Percentiles rank a stretch among this genome's conserved stretches.
Conservation (phyloP, 805 yeast species). For the Ogataea dorogensis region DNA sequence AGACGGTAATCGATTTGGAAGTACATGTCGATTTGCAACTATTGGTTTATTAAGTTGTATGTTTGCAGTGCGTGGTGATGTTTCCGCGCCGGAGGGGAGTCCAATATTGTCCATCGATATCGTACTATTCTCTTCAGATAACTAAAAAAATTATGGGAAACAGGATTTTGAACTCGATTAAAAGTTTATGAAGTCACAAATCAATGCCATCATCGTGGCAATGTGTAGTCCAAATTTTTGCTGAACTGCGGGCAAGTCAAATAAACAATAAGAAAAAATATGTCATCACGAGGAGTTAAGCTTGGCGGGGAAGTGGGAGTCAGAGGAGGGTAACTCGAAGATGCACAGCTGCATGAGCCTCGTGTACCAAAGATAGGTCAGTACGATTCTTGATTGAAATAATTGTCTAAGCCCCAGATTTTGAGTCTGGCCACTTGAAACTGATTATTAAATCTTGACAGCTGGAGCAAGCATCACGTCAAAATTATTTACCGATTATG, state of each 20-base stretch:
- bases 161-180: neutral
- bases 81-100: slow-evolving; percentile 7
- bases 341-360: too few relatives aligned
- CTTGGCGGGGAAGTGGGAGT: slow-evolving; percentile 7
- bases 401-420: too few relatives aligned
- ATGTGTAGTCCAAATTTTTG: slow-evolving; percentile 5
- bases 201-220: too few relatives aligned
- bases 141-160: neutral
- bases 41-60: slow-evolving; percentile 20
- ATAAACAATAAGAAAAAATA: slow-evolving; percentile 3
- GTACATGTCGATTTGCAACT: slow-evolving; percentile 21
- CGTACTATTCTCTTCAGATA: too few relatives aligned
- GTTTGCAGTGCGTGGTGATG: slow-evolving; percentile 18
- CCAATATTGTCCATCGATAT: slow-evolving; percentile 5
- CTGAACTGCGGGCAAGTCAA: slow-evolving; percentile 5
- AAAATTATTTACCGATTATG: too few relatives aligned
- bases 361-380: neutral
- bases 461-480: too few relatives aligned
- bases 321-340: neutral
- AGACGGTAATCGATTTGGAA: slow-evolving; percentile 26
- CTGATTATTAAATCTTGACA: too few relatives aligned
- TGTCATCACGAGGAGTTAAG: slow-evolving; percentile 6
- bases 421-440: too few relatives aligned
- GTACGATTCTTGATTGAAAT: too few relatives aligned
- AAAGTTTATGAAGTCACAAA: slow-evolving; percentile 2